Evolutionary conservation across 768 basidiomycete species (phyloP), one percentile per base, ranked within the genome.

Genomic region (Lactarius tabidus): DNA sequence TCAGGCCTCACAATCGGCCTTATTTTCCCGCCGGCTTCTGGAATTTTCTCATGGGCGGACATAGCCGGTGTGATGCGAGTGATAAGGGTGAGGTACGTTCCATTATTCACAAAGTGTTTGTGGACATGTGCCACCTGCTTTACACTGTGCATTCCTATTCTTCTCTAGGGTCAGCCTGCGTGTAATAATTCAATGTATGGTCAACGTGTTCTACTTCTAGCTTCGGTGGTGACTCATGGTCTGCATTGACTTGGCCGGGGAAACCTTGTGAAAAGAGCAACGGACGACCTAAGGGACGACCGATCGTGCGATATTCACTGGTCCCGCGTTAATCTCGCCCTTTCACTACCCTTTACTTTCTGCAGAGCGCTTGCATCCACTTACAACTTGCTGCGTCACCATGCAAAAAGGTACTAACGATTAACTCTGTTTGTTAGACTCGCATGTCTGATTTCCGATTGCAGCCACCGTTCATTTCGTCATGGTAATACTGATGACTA

Each of bases 61-160:
- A 38, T 62, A 58, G 31, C 60, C 57, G 64, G 39, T 61, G 65
- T 66, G 65, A 66, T 48, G 20, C 36, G 48, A 62, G 60, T 66
- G 65, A 62, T 57, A 38, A 41, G 51, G 45, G 48, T 61, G 35
- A 55, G 31, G 60, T 36, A 45, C 48, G 55, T 65, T 35, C 64
- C 26, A 9, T 29, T 28, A 57, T 57, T 65, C 64, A 61, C 59
- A 51, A 51, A 39, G 36, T 48, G 35, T 31, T 58, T 56, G 36
- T 38, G 62, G 45, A 18, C 55, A 57, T 29, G 60, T 57, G 54
- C 56, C 43, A 41, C 20, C 28, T 56, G 58, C 41, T 36, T 39
- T 39, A 53, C 39, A 20, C 53, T 28, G 54, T 23, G 15, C 51
- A 26, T 38, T 36, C 20, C 52, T 38, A 15, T 35, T 28, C 5